Evolutionary conservation across 2,329 filamentous ascomycete genomes (phyloP).

Genomic region (Lachnellula arida): DNA sequence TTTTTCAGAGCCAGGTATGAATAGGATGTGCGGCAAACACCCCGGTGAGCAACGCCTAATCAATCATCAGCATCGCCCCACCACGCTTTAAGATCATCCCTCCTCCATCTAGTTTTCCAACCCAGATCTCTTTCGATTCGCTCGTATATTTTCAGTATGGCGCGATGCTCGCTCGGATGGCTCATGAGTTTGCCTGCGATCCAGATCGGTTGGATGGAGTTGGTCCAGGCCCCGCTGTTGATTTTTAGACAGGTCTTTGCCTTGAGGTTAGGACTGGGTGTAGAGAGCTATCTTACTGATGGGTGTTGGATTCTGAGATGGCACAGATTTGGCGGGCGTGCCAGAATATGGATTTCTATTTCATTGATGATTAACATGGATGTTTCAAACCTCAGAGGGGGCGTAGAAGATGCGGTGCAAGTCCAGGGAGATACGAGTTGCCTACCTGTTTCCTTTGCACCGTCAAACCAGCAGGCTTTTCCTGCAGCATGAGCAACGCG

Average conservation of each 20-base stretch:
- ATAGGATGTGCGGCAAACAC: too few species aligned
- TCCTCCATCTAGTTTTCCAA: constrained; percentile 51
- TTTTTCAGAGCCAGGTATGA: too few species aligned
- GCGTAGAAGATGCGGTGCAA: too few species aligned
- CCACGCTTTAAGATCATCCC: constrained; percentile 42
- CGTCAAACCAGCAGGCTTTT: constrained; percentile 27
- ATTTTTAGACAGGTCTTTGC: constrained; percentile 10
- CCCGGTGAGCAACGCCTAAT: background rate
- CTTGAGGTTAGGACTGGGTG: background rate
- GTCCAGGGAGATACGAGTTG: background rate
- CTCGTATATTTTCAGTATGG: constrained; percentile 41
- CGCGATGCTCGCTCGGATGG: constrained; percentile 41
- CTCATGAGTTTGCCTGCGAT: constrained; percentile 50
- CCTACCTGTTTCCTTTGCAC: constrained; percentile 22
- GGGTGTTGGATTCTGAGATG: constrained; percentile 37
- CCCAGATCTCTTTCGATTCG: constrained; percentile 48
- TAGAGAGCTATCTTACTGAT: background rate
- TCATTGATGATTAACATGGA: too few species aligned
- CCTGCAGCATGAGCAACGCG: constrained; percentile 30
- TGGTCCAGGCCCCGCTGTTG: constrained; percentile 51
- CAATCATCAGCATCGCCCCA: constrained; percentile 12
- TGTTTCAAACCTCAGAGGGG: too few species aligned
- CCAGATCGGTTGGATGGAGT: constrained; percentile 54
- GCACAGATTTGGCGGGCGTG: constrained; percentile 52
- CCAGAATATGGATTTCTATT: constrained; percentile 42